phyloP scores from a whole-genome alignment of 2,329 filamentous ascomycete genomes.

The Cladophialophora bantiana region DNA sequence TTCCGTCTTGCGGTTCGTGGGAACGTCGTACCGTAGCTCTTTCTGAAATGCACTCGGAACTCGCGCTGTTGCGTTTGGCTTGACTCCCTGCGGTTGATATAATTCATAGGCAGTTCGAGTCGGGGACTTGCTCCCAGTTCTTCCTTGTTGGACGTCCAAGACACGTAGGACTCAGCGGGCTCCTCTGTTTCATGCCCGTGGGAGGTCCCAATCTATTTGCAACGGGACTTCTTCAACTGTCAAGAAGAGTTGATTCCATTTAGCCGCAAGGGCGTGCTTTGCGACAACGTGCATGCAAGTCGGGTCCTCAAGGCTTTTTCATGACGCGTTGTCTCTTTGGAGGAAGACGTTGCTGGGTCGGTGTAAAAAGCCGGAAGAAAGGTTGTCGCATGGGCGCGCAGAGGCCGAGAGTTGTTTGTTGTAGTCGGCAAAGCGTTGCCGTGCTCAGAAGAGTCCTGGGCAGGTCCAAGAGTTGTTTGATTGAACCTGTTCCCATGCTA shows the following conservation, averaged over 20 bases:
- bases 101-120: no score
- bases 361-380: background rate
- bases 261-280: background rate
- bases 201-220: background rate
- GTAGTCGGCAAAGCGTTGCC: background rate
- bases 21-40: no score
- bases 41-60: no score
- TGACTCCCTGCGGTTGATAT: no score
- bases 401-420: background rate
- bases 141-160: no score
- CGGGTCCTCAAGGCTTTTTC: background rate
- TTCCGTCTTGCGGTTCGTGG: no score
- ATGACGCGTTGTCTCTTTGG: background rate
- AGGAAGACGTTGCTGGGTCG: background rate
- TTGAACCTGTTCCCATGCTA: background rate
- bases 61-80: no score
- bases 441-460: background rate
- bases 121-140: no score
- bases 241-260: slow-evolving; percentile 1
- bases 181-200: no score
- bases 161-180: no score
- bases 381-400: background rate
- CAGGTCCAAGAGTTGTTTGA: background rate
- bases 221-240: slow-evolving; percentile 4
- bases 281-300: background rate